phyloP scores from a whole-genome alignment of 208 protist species.

The Wallacemonas sp. region DNA sequence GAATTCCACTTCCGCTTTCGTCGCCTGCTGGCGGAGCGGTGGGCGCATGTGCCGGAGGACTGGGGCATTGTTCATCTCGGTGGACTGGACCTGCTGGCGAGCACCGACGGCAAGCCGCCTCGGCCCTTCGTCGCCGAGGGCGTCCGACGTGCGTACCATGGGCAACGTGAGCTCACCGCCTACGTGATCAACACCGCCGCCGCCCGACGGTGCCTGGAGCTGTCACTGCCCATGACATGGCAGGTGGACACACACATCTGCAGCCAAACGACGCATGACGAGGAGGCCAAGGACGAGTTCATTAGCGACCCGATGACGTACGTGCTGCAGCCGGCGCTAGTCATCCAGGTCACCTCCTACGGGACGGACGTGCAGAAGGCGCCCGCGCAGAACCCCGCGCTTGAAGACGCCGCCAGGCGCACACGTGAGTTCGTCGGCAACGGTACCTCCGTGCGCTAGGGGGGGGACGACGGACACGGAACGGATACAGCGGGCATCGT shows the following conservation, averaged over 20 bases:
- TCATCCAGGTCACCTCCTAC: constrained; percentile 85
- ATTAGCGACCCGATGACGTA: constrained; percentile 88
- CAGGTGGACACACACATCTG: constrained; percentile 92
- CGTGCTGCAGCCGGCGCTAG: constrained; percentile 86
- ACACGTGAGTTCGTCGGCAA: constrained; percentile 90
- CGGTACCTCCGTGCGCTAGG: constrained; percentile 84
- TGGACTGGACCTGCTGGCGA: constrained; percentile 80
- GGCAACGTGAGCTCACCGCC: constrained; percentile 88
- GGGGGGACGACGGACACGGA: too few species aligned
- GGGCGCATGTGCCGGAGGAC: constrained; percentile 65
- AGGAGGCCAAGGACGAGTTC: constrained; percentile 64
- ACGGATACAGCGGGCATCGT: too few species aligned
- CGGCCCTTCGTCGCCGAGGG: constrained; percentile 82
- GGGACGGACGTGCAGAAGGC: constrained; percentile 90
- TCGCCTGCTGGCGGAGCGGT: constrained; percentile 49
- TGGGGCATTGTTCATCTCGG: constrained; percentile 91
- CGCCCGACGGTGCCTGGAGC: constrained; percentile 74
- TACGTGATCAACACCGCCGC: constrained; percentile 77
- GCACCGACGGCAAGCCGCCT: constrained; percentile 60
- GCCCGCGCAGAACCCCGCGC: constrained; percentile 52
- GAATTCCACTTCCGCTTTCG: constrained; percentile 83
- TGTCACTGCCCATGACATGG: constrained; percentile 87
- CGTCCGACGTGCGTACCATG: constrained; percentile 77
- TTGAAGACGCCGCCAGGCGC: constrained; percentile 85
- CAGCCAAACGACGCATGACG: constrained; percentile 53